A percentile compares a stretch with the other conserved stretches of the same genome.
phyloP scores from a whole-genome alignment of 176 grass and related monocot genomes.

The maize (Zea mays) region Zm-B73-REFERENCE-NAM-5.0 NC_050102.1:51701501-51702000 shows the following conservation, averaged over 20 bases:
- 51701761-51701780: not conserved
- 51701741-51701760: not conserved
- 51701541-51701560: no score
- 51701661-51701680: no score
- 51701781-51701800: not conserved
- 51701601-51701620: no score
- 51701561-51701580: no score
- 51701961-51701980: not conserved
- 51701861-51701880: not conserved
- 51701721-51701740: no score
- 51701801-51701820: not conserved
- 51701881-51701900: not conserved
- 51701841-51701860: not conserved
- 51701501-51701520: no score
- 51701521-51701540: no score
- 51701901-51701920: not conserved
- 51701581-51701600: no score
- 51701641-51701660: no score
- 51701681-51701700: no score
- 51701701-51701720: no score
- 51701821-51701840: not conserved
- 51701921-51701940: not conserved
- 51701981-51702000: conserved; percentile 77
- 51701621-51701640: no score
- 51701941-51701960: conserved; percentile 13